Base-by-base conservation (phyloP, 306 rosid genomes). In the Styphnolobium japonicum region DNA sequence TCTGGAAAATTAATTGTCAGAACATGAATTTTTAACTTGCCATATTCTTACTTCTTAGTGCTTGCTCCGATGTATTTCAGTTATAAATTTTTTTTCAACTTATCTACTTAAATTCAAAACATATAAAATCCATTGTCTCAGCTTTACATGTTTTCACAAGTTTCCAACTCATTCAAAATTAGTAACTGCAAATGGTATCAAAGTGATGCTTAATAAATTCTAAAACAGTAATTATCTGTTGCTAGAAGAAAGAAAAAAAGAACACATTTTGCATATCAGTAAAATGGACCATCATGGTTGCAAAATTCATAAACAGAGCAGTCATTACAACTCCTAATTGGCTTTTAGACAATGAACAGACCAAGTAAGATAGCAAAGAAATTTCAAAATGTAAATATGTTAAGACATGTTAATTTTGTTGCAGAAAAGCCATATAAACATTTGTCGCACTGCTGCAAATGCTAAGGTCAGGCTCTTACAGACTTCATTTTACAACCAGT, bases 271-370 rank as follows among this genome's bases (percentile, higher is more conserved):
- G 57, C 53, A 62, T 52, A 19, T 16, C n/a, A 37, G 10, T 64
- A 45, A 23, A 51, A 73, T 53, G 40, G 5, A 23, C 51, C 1
- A 43, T 19, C 40, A 43, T 57, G 39, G 42, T 78, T 19, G 40
- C 22, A 70, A 71, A 49, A 31, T 69, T 66, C 49, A 36, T 49
- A 37, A 81, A 75, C 49, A 67, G 15, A 74, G 63, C 48, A 45
- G 19, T 34, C 67, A 65, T 53, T 10, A 29, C 39, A 63, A 66
- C 31, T 39, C 79, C 48, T 52, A 53, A 34, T 14, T 69, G 53
- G 64, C 29, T 36, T n/a, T n/a, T 18, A 34, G 36, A 67, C 29
- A 10, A 33, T 68, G 39, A 60, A 37, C 34, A 68, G 36, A 45
- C 40, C 36, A 67, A n/a, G n/a, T n/a, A n/a, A 23, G 22, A 29